Conservation (phyloP, 1,139 yeast species). For the Debaryomycetaceae sp. region DNA sequence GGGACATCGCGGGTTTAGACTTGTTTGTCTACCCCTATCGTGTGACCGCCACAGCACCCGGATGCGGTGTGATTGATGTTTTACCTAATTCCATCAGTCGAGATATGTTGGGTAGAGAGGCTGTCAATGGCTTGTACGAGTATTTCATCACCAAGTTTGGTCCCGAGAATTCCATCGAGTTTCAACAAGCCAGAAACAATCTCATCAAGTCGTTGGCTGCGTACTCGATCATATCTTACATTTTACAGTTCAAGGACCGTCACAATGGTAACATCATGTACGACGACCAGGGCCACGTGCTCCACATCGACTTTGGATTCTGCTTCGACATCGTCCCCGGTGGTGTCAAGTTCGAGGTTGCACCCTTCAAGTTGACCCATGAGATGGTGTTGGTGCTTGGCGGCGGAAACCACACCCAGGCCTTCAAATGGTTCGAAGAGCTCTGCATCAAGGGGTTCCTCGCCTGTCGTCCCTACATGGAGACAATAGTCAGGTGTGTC, state of each 20-base stretch:
- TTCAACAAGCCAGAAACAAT: constrained; percentile 87
- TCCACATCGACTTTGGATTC: constrained; percentile 97
- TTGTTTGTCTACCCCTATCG: constrained; percentile 89
- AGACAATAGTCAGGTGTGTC: constrained; percentile 79
- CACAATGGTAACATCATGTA: constrained; percentile 99
- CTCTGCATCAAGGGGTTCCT: constrained; percentile 89
- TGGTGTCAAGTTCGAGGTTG: constrained; percentile 95
- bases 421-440: constrained; percentile 92
- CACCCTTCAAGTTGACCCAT: constrained; percentile 93
- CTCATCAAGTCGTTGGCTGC: constrained; percentile 94
- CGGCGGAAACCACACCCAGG: constrained; percentile 78
- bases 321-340: constrained; percentile 99
- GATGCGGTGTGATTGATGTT: constrained; percentile 98
- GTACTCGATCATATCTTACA: constrained; percentile 86
- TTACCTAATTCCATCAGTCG: constrained; percentile 92
- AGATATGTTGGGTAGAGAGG: constrained; percentile 98
- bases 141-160: constrained; percentile 92
- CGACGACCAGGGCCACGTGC: constrained; percentile 88
- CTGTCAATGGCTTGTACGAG: constrained; percentile 94
- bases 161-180: constrained; percentile 84
- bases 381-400: constrained; percentile 98
- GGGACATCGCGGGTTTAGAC: constrained; percentile 85
- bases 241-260: constrained; percentile 93
- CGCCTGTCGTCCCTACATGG: constrained; percentile 87
- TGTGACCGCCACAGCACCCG: constrained; percentile 98